These are phyloP conservation scores for Cryphonectria japonica DNA, from an alignment of 2,329 filamentous ascomycete genomes.

Conservation along the genomic window DNA sequence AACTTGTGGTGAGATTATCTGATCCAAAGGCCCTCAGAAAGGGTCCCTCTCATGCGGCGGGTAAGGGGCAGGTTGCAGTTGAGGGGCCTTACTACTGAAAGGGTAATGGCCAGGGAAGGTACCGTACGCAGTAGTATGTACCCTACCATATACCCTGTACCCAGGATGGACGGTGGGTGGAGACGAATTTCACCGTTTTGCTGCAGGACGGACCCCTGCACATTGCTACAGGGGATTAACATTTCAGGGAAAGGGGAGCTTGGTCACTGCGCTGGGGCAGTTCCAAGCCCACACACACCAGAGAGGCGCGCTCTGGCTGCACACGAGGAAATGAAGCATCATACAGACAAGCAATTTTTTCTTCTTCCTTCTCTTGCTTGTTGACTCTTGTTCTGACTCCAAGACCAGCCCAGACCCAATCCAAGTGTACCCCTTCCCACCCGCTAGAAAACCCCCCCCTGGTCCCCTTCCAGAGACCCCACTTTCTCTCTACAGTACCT, in stretches of 20 bases:
- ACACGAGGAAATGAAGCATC: conserved; percentile 13
- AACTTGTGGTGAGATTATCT: conserved; percentile 1
- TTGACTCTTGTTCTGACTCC: conserved; percentile 16
- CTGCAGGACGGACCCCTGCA: conserved; percentile 25
- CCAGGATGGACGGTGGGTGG: conserved; percentile 12
- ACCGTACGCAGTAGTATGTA: not conserved
- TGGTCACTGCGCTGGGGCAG: conserved; percentile 23
- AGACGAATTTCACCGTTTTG: conserved; percentile 23
- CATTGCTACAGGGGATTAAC: not conserved
- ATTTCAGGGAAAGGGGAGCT: conserved; percentile 24
- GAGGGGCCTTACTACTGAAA: not conserved
- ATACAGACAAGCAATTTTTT: conserved; percentile 19
- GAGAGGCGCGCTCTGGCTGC: not conserved
- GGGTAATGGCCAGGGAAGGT: conserved; percentile 5
- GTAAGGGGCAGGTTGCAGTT: conserved; percentile 16
- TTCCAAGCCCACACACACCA: not conserved
- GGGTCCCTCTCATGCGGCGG: conserved; percentile 4
- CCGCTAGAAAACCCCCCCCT: not conserved
- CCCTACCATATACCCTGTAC: not conserved
- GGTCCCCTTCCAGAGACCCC: not conserved
- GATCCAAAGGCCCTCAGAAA: not conserved
- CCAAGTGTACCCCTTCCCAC: conserved; percentile 15
- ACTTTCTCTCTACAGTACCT: not conserved
- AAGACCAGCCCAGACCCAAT: conserved; percentile 19
- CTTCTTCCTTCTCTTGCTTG: conserved; percentile 5